A percentile compares a stretch with the other conserved stretches of the same genome.
Evolutionary conservation across 305 asterid species (phyloP).

Genomic region (Fraxinus dipetala): DNA sequence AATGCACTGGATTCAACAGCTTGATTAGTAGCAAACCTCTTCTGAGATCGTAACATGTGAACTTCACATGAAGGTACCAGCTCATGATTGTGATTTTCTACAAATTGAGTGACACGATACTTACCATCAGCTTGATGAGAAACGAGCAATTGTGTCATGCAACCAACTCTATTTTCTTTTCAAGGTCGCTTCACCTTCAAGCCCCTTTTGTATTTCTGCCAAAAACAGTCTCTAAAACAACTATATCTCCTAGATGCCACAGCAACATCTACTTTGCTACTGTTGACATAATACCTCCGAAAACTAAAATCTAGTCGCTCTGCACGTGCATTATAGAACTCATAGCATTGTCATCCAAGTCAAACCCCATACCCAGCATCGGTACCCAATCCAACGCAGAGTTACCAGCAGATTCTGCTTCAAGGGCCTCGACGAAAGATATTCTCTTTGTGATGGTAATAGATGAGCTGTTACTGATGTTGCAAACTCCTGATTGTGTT

Average conservation of each 20-base stretch:
- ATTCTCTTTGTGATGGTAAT: constrained; percentile 58
- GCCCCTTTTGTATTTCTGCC: constrained; percentile 57
- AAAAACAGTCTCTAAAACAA: constrained; percentile 56
- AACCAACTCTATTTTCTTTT: constrained; percentile 61
- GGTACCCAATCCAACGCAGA: constrained; percentile 48
- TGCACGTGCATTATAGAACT: constrained; percentile 55
- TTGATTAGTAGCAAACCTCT: constrained; percentile 37
- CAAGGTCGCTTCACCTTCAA: constrained; percentile 53
- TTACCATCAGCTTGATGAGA: constrained; percentile 57
- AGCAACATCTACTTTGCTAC: constrained; percentile 58
- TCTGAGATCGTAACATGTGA: constrained; percentile 48
- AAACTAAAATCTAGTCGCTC: constrained; percentile 53
- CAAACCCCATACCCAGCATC: constrained; percentile 58
- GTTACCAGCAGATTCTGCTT: constrained; percentile 35
- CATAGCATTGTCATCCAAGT: constrained; percentile 53
- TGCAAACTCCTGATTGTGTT: constrained; percentile 56
- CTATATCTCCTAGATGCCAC: constrained; percentile 65
- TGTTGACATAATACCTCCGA: constrained; percentile 57
- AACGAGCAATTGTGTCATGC: constrained; percentile 60
- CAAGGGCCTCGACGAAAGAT: constrained; percentile 58
- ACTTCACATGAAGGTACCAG: constrained; percentile 52
- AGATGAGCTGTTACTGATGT: constrained; percentile 56
- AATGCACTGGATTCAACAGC: constrained; percentile 30
- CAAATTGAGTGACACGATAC: constrained; percentile 58
- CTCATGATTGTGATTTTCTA: constrained; percentile 55